Evolutionary conservation across 768 basidiomycete genomes (phyloP).

Genomic region (Leucocoprinus leucothites): DNA sequence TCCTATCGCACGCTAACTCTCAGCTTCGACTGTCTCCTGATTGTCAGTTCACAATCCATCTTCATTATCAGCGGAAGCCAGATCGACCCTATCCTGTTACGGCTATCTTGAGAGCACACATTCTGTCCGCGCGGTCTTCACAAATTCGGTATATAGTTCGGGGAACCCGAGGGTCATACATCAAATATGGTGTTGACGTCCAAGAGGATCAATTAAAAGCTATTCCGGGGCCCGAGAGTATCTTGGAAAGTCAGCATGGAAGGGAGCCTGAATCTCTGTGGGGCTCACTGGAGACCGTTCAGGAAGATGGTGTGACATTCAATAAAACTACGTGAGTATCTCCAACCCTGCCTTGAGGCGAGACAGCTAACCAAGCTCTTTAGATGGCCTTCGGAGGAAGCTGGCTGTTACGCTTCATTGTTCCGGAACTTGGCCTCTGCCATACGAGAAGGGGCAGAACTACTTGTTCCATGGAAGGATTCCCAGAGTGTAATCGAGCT

Average conservation of each 20-base stretch:
- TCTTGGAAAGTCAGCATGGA: slow-evolving; percentile 49
- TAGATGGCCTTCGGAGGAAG: slow-evolving; percentile 63
- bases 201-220: slow-evolving; percentile 77
- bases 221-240: slow-evolving; percentile 43
- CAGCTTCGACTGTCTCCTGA: not conserved
- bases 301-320: slow-evolving; percentile 40
- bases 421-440: slow-evolving; percentile 65
- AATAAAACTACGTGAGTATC: slow-evolving; percentile 32
- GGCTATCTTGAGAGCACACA: slow-evolving; percentile 65
- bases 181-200: slow-evolving; percentile 73
- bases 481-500: slow-evolving; percentile 70
- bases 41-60: slow-evolving; percentile 47
- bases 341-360: slow-evolving; percentile 4
- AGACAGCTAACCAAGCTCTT: slow-evolving; percentile 12
- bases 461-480: slow-evolving; percentile 71
- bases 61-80: slow-evolving; percentile 44
- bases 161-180: slow-evolving; percentile 68
- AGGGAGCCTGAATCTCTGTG: slow-evolving; percentile 60
- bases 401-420: slow-evolving; percentile 57
- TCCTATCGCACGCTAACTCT: not conserved
- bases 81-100: slow-evolving; percentile 52
- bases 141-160: slow-evolving; percentile 74
- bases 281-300: slow-evolving; percentile 59
- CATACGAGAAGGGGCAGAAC: slow-evolving; percentile 52
- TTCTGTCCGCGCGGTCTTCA: slow-evolving; percentile 59